Evolutionary conservation across 768 basidiomycete genomes (phyloP).

Genomic region (Xanthoconium stramineum): DNA sequence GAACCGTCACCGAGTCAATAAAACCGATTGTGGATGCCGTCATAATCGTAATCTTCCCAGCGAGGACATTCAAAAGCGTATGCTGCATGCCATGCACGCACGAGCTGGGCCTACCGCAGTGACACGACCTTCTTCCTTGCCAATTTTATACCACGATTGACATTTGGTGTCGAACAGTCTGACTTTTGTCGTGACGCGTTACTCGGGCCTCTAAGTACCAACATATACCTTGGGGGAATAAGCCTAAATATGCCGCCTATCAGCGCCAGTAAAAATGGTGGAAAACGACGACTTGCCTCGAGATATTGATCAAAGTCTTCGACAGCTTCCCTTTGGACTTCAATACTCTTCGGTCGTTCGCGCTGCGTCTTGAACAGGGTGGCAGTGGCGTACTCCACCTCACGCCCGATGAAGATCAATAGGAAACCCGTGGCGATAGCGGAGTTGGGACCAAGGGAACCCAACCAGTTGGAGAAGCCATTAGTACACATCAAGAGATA

Average conservation of each 20-base stretch:
- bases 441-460: slow-evolving; percentile 54
- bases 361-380: slow-evolving; percentile 59
- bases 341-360: slow-evolving; percentile 60
- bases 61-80: slow-evolving; percentile 50
- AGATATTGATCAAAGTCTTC: slow-evolving; percentile 60
- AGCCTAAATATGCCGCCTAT: slow-evolving; percentile 2
- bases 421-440: slow-evolving; percentile 54
- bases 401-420: slow-evolving; percentile 51
- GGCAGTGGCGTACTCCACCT: slow-evolving; percentile 56
- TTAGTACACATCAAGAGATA: slow-evolving; percentile 60
- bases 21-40: slow-evolving; percentile 44
- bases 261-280: not conserved
- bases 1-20: slow-evolving; percentile 63
- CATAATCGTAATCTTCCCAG: slow-evolving; percentile 64
- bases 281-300: slow-evolving; percentile 35
- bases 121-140: slow-evolving; percentile 52
- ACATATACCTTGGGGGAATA: slow-evolving; percentile 14
- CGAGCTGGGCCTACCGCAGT: slow-evolving; percentile 59
- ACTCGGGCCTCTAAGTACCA: not conserved
- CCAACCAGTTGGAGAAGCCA: slow-evolving; percentile 71
- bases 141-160: slow-evolving; percentile 62
- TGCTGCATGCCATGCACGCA: slow-evolving; percentile 51
- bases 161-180: slow-evolving; percentile 58
- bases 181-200: slow-evolving; percentile 1
- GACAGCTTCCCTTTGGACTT: slow-evolving; percentile 56